Conservation (phyloP, 768 basidiomycete genomes). For the Tephrocybe rancida region DNA sequence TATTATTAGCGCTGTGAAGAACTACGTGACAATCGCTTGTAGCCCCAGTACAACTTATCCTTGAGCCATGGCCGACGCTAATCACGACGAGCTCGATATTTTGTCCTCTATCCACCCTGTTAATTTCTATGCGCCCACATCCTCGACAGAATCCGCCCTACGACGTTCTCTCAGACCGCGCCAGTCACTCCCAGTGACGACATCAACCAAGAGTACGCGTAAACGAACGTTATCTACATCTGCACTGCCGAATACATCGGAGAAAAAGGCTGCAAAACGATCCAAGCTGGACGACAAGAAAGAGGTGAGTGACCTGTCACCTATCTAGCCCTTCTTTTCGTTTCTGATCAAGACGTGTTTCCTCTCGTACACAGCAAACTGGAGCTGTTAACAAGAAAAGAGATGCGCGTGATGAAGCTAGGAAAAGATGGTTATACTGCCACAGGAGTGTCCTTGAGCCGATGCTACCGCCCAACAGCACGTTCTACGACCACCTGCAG, state of each 20-base stretch:
- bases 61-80: constrained; percentile 1
- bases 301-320: constrained; percentile 28
- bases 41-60: no score
- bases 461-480: constrained; percentile 41
- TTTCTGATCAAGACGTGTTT: neutral
- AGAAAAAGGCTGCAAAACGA: constrained; percentile 28
- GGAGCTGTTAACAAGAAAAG: constrained; percentile 37
- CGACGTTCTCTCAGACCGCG: constrained; percentile 19
- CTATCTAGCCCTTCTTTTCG: neutral
- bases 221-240: constrained; percentile 21
- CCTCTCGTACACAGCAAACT: constrained; percentile 40
- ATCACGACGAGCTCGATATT: constrained; percentile 16
- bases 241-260: constrained; percentile 6
- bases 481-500: constrained; percentile 38
- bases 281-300: constrained; percentile 39
- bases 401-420: constrained; percentile 38
- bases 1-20: no score
- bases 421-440: constrained; percentile 46
- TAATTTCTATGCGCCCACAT: constrained; percentile 8
- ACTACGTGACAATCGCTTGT: no score
- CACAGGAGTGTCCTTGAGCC: constrained; percentile 48
- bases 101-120: neutral
- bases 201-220: neutral
- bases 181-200: constrained; percentile 1
- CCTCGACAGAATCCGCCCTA: neutral